Conservation (phyloP, 208 protist species). For the Crithidia fasciculata region DNA sequence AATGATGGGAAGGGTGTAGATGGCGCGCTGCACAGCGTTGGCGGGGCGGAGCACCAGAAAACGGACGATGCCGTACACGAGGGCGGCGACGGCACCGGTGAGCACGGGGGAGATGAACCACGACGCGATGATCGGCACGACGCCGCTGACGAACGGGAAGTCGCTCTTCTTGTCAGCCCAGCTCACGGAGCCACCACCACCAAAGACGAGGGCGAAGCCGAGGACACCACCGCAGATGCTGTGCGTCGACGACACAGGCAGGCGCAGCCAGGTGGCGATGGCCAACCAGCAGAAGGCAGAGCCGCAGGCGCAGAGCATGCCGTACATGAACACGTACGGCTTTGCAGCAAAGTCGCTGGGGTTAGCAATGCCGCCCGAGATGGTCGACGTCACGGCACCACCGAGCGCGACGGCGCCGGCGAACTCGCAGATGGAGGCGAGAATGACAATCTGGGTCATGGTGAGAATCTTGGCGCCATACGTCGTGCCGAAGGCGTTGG, state of each 20-base stretch:
- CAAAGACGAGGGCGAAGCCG: constrained; percentile 70
- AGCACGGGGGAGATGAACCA: constrained; percentile 71
- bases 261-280: constrained; percentile 47
- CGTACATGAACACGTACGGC: constrained; percentile 67
- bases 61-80: constrained; percentile 47
- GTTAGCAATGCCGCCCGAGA: constrained; percentile 53
- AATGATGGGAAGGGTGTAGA: constrained; percentile 55
- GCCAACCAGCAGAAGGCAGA: constrained; percentile 56
- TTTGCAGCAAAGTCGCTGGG: constrained; percentile 34
- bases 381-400: constrained; percentile 56
- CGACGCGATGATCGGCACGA: constrained; percentile 60
- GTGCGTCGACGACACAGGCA: constrained; percentile 72
- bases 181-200: constrained; percentile 39
- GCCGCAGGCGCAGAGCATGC: constrained; percentile 54
- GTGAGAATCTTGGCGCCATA: constrained; percentile 64
- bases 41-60: constrained; percentile 45
- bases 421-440: constrained; percentile 73
- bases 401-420: constrained; percentile 56
- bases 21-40: constrained; percentile 50
- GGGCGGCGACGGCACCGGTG: constrained; percentile 44
- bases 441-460: constrained; percentile 54
- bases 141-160: constrained; percentile 59
- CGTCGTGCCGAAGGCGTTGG: constrained; percentile 77
- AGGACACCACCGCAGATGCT: constrained; percentile 70
- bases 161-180: constrained; percentile 45